These are phyloP conservation scores for Pilasporangium apinafurcum DNA, from an alignment of 352 stramenopile species.

Conservation along the genomic window DNA sequence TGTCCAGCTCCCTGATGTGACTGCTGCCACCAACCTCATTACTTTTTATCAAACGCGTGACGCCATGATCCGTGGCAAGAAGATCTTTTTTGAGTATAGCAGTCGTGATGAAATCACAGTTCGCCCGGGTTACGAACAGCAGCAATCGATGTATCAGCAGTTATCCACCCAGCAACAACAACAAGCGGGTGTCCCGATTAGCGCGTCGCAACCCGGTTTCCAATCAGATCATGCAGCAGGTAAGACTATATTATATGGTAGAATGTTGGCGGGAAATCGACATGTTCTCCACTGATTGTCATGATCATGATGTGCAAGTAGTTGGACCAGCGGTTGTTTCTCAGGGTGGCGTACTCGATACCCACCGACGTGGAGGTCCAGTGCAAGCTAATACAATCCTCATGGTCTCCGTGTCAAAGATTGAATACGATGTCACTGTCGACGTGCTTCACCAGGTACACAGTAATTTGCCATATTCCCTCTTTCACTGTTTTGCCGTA, in stretches of 20 bases:
- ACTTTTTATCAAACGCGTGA: constrained; percentile 74
- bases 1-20: constrained; percentile 66
- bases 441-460: constrained; percentile 70
- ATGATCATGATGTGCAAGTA: too few relatives aligned
- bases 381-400: constrained; percentile 58
- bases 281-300: too few relatives aligned
- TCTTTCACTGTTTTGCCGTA: background rate
- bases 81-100: constrained; percentile 75
- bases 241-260: too few relatives aligned
- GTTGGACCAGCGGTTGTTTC: too few relatives aligned
- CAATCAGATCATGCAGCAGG: too few relatives aligned
- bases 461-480: background rate
- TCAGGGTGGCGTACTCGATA: too few relatives aligned
- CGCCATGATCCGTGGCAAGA: constrained; percentile 68
- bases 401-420: constrained; percentile 76
- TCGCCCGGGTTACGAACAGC: constrained; percentile 8
- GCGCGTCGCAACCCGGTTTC: too few relatives aligned
- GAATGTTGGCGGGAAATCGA: too few relatives aligned
- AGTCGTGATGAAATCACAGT: constrained; percentile 59
- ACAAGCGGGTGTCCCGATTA: too few relatives aligned
- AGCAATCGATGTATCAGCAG: background rate
- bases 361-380: constrained; percentile 21
- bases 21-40: constrained; percentile 63
- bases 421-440: constrained; percentile 78
- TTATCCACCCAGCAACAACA: constrained; percentile 5